Base-by-base conservation (phyloP, 2,329 filamentous ascomycete species). In the Dryadomyces quercivorus region DNA sequence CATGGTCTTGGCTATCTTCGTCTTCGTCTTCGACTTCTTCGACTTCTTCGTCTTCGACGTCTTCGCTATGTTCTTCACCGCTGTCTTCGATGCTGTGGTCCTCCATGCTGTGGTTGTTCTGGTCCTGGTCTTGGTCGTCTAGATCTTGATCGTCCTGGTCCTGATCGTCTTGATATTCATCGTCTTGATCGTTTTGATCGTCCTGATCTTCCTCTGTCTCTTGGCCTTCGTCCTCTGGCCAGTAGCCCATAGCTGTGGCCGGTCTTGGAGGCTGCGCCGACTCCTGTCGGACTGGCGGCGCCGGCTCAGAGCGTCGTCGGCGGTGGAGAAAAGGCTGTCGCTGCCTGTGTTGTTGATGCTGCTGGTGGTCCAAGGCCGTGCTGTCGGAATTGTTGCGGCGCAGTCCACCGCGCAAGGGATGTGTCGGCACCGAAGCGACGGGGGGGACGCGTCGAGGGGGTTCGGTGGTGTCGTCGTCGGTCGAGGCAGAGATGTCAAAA, bases 221-320 rank as follows among this genome's bases (percentile, higher is more conserved):
- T 8, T 5, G 26, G 8, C 8, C 26, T 31, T 31, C n/a, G n/a
- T n/a, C 26, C 26, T 31, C 26, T 31, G 26, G 26, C 26, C 26
- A 31, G 8, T 31, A 31, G 8, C 26, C 26, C 26, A 31, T 31
- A 8, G 26, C 26, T 8, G 26, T 31, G 4, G 26, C 26, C 26
- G 26, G 26, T 8, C 26, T 4, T 4, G 26, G 26, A 31, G 26
- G 26, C 26, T 31, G 26, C 8, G 4, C 26, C 26, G 4, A 8
- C 8, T 31, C 26, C 26, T 31, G 26, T 31, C 9, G 36, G 36
- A 36, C 34, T 16, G 57, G 54, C 7, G 57, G 52, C 15, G 57
- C 45, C 2, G 59, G 60, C 43, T 55, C 59, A 7, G 59, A 58
- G 51, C 59, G 49, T 18, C 57, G 55, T 36, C 55, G 38, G 6